A percentile compares a stretch with the other conserved stretches of the same genome.
phyloP scores from a whole-genome alignment of 2,329 filamentous ascomycete genomes.

The Tolypocladium guangdongense region DNA sequence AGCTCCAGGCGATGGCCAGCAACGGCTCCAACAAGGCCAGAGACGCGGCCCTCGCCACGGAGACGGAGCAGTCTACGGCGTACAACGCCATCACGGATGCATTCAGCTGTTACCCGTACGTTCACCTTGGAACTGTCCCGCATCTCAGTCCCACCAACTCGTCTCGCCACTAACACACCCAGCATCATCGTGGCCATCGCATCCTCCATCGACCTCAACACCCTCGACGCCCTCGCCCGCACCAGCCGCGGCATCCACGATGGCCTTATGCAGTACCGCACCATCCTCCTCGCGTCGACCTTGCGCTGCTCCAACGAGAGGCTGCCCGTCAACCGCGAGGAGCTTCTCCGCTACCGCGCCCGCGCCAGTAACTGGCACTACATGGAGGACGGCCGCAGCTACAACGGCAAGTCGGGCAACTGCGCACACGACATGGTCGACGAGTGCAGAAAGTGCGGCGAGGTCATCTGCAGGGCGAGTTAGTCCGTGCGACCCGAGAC shows the following conservation, averaged over 20 bases:
- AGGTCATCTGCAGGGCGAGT: slow-evolving; percentile 70
- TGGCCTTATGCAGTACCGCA: slow-evolving; percentile 69
- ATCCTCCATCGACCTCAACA: slow-evolving; percentile 72
- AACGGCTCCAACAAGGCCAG: background rate
- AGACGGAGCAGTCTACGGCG: background rate
- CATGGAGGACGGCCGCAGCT: slow-evolving; percentile 43
- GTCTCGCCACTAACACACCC: slow-evolving; percentile 6
- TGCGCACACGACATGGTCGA: slow-evolving; percentile 84
- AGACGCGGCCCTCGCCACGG: background rate
- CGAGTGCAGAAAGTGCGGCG: slow-evolving; percentile 68
- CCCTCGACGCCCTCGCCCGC: slow-evolving; percentile 70
- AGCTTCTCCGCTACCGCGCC: slow-evolving; percentile 45
- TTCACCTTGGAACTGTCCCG: background rate
- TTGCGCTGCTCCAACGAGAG: slow-evolving; percentile 70
- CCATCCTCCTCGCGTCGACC: slow-evolving; percentile 60
- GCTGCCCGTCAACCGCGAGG: slow-evolving; percentile 40
- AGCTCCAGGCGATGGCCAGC: background rate
- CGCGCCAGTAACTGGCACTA: slow-evolving; percentile 48
- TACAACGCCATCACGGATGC: slow-evolving; percentile 16
- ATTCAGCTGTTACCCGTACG: slow-evolving; percentile 26
- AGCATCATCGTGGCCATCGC: slow-evolving; percentile 72
- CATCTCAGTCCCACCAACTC: background rate
- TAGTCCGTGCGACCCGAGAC: background rate
- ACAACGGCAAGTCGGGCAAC: slow-evolving; percentile 57
- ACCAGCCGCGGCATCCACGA: slow-evolving; percentile 72